Evolutionary conservation across 441 rosid species (phyloP), one percentile per base, ranked within the genome.

Genomic region (Erodium trifolium): DNA sequence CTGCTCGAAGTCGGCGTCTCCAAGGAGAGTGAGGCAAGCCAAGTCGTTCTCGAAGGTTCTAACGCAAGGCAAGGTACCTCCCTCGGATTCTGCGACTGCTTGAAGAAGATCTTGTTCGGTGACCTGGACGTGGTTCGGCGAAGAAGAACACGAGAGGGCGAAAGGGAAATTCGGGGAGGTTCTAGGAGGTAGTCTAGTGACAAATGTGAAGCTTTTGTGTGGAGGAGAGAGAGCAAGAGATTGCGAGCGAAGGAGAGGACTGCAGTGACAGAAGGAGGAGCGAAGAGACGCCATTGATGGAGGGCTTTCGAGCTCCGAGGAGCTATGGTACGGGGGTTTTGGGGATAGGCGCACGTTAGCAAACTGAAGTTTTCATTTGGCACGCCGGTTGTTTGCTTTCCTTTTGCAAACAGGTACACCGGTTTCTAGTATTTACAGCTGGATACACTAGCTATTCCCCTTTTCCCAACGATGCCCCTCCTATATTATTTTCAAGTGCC

Each of bases 31-130:
- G 34, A 93, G 85, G 27, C 87, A 88, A 76, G 87, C 81, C 68
- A 82, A 73, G 77, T 85, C 85, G 73, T 87, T 89, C 79, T 91
- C 96, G 79, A 81, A 93, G 35, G 93, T 82, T 68, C 98, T 78
- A 35, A 88, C 90, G 39, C 94, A 91, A 0, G 98, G 98, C 35
- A 89, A 86, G 10, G 79, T 49, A 17, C 71, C 78, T 1, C 82
- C 93, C 31, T 80, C 78, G 13, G 98, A 84, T 27, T 82, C 78
- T 14, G 90, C 86, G 1, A 91, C 82, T 67, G 86, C 84, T 29
- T 81, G 85, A 59, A 91, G 85, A 79, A 88, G 75, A 67, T 86
- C 86, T 53, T 81, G 85, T 27, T 85, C 87, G 43, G 90, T 70
- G 51, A 78, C 63, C 10, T 83, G 71, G 45, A 82, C 67, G 29